phyloP scores from a whole-genome alignment of 768 basidiomycete genomes.

The Suillus variegatus region DNA sequence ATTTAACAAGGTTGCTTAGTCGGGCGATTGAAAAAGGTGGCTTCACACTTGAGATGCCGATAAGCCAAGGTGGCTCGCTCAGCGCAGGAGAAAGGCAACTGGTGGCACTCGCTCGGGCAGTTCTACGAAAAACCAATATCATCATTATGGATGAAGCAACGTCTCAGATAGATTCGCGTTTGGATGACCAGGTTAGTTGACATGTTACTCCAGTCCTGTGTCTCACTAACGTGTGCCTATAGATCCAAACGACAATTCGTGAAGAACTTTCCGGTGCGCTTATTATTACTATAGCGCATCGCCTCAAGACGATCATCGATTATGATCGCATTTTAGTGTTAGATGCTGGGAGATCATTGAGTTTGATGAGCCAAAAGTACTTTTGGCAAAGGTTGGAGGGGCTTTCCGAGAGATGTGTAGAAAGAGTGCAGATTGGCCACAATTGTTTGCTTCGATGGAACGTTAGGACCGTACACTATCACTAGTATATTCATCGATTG shows the following conservation, averaged over 20 bases:
- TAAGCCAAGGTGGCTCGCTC: slow-evolving; percentile 62
- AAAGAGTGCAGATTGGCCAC: slow-evolving; percentile 56
- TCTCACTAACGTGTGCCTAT: slow-evolving; percentile 13
- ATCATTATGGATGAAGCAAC: slow-evolving; percentile 81
- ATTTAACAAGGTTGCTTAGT: slow-evolving; percentile 49
- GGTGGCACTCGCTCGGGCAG: slow-evolving; percentile 68
- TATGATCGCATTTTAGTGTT: slow-evolving; percentile 76
- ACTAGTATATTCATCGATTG: background rate
- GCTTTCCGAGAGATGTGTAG: slow-evolving; percentile 70
- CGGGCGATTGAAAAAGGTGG: slow-evolving; percentile 21
- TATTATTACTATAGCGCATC: slow-evolving; percentile 84
- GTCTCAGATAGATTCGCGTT: slow-evolving; percentile 67
- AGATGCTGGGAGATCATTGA: slow-evolving; percentile 74
- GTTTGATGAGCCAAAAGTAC: slow-evolving; percentile 62
- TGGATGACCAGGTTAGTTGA: slow-evolving; percentile 62
- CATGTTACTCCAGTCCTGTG: background rate
- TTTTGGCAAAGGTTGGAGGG: slow-evolving; percentile 56
- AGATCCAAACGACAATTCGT: slow-evolving; percentile 75
- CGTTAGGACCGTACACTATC: background rate
- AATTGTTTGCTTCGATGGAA: slow-evolving; percentile 32
- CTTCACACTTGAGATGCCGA: slow-evolving; percentile 55
- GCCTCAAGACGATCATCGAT: slow-evolving; percentile 75
- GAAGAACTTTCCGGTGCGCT: slow-evolving; percentile 72
- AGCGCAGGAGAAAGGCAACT: slow-evolving; percentile 81
- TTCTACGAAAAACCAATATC: slow-evolving; percentile 62